Conservation (phyloP, 805 yeast species). For the Cyberlindnera japonica region DNA sequence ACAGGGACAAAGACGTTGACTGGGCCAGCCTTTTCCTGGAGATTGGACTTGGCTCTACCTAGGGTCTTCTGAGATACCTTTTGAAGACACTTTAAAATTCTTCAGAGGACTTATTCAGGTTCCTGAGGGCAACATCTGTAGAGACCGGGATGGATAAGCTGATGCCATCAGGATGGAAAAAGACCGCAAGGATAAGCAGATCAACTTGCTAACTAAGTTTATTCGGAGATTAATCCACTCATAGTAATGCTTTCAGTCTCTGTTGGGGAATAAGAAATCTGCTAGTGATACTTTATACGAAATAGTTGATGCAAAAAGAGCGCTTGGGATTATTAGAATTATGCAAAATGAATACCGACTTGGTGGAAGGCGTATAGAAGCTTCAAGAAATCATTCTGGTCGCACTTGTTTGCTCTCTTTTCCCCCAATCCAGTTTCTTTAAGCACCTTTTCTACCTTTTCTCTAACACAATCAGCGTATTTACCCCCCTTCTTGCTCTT, state of each 20-base stretch:
- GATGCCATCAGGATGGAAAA: constrained; percentile 1
- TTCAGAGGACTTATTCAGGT: neutral
- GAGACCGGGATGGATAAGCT: neutral
- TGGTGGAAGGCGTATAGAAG: constrained; percentile 91
- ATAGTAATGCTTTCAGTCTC: no score
- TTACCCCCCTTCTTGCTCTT: constrained; percentile 32
- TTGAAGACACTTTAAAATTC: constrained; percentile 1
- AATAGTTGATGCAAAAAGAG: no score
- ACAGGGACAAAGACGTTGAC: neutral
- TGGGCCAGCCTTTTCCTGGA: constrained; percentile 3
- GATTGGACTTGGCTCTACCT: constrained; percentile 2
- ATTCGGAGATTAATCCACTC: neutral
- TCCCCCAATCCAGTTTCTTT: constrained; percentile 77
- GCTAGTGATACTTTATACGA: no score
- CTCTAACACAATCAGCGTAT: constrained; percentile 47
- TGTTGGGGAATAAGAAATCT: no score
- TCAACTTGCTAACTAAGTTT: neutral
- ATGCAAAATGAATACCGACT: constrained; percentile 95
- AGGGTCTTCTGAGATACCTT: constrained; percentile 2
- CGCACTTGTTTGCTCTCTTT: constrained; percentile 89
- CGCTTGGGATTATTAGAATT: neutral
- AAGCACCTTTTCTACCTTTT: constrained; percentile 69
- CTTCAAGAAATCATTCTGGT: constrained; percentile 88
- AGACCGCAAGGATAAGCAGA: neutral
- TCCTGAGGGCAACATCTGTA: neutral